A percentile compares a stretch with the other conserved stretches of the same genome.
Evolutionary conservation across 768 basidiomycete genomes (phyloP).

Genomic region (Calocera viscosa): DNA sequence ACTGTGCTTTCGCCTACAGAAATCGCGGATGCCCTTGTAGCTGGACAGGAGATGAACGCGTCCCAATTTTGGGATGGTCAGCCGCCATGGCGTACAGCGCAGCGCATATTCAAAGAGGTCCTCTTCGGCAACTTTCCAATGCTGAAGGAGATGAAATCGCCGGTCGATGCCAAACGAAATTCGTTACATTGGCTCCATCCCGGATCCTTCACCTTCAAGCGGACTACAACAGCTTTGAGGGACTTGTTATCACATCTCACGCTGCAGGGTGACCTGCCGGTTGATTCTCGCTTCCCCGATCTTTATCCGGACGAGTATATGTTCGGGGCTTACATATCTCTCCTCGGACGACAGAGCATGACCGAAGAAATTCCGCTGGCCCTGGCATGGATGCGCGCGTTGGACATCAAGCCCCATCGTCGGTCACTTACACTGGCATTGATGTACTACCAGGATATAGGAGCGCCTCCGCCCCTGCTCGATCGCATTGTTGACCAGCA

Average conservation of each 20-base stretch:
- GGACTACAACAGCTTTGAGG: neutral
- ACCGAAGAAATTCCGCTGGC: constrained; percentile 51
- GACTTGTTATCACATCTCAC: neutral
- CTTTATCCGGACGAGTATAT: constrained; percentile 40
- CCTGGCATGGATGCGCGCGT: constrained; percentile 60
- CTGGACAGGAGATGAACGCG: constrained; percentile 19
- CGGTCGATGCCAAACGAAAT: constrained; percentile 27
- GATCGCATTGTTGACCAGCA: constrained; percentile 29
- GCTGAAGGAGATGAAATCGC: constrained; percentile 26
- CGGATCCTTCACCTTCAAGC: constrained; percentile 9
- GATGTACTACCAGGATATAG: constrained; percentile 61
- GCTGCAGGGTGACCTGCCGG: constrained; percentile 11
- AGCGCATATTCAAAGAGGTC: constrained; percentile 43
- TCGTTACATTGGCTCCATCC: constrained; percentile 18
- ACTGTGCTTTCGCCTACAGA: constrained; percentile 23
- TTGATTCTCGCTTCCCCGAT: constrained; percentile 24
- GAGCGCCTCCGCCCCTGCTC: constrained; percentile 46
- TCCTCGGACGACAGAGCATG: constrained; percentile 42
- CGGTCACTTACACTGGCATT: constrained; percentile 49
- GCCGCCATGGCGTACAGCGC: constrained; percentile 37
- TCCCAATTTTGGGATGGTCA: constrained; percentile 37
- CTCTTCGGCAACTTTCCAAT: constrained; percentile 47
- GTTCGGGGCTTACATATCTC: constrained; percentile 47
- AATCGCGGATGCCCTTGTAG: constrained; percentile 18
- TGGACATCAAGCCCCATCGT: constrained; percentile 41